Evolutionary conservation across 495 filamentous ascomycete species (phyloP), one percentile per base, ranked within the genome.

Genomic region (Daldinia caldariorum): DNA sequence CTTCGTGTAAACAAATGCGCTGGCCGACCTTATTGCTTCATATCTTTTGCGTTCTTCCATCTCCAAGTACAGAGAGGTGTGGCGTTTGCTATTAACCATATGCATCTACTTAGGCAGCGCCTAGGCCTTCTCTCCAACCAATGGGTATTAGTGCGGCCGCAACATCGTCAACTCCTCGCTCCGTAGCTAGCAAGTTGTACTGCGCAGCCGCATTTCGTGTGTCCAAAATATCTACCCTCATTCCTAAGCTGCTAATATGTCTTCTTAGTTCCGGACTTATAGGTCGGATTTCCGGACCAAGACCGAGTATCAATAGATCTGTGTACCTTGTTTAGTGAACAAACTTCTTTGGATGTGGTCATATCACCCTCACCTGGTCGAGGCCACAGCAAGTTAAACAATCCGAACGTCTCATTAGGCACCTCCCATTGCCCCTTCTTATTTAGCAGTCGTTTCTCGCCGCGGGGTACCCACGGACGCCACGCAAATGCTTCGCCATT

Each of bases 121-220:
- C 81, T 13, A 75, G 38, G 3, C 81, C 80, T 51, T 91, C 91
- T 72, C 81, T 89, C 91, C 91, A 94, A 14, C 93, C 93, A 47
- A 96, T 84, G 1, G 94, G 94, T 75, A 99, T 85, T 83, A 99
- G 76, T 13, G 94, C 95, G 9, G 93, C 95, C 35, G 93, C 95
- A 55, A 98, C 89, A 77, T 92, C 88, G 18, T 83, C 79, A 10
- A 94, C 87, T 22, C 92, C 91, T 53, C 93, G 83, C 82, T 97
- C 93, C 50, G 92, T 96, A 45, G 91, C 92, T 51, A 97, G 80
- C 70, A 97, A 71, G 76, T 97, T 97, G 74, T 92, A 97, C 82
- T 94, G 93, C 59, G 93, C 90, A 16, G 94, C 94, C 20, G 95
- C 95, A 81, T 97, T 97, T 63, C 93, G 83, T 38, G 95, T 99